Base-by-base conservation (phyloP, 768 basidiomycete species). In the Suillus variegatus region DNA sequence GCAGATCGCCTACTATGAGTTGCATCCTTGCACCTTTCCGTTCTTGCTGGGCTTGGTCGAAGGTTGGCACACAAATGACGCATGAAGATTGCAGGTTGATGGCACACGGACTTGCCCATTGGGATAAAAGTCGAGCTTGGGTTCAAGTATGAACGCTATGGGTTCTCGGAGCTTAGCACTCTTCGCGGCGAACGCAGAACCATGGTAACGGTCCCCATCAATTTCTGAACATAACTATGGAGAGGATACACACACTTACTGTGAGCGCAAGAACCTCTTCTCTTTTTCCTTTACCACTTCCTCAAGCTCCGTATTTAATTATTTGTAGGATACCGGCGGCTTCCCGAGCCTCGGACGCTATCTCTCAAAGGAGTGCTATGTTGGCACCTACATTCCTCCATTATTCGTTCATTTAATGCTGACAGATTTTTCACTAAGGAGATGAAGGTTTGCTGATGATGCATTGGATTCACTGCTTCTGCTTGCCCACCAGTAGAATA, bases 61-160 rank as follows among this genome's bases (percentile, higher is more conserved):
- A 1, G 92, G 90, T 73, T 89, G 88, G 75, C 99, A 94, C 38
- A 95, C 91, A 73, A 97, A 96, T 56, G 91, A 89, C 36, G 94
- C 92, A 62, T 85, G 85, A 7, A 93, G 86, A 67, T 97, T 95
- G 78, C 91, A 98, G 70, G 93, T 84, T 20, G 91, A 92, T 6
- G 95, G 96, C 66, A 97, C 88, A 25, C 93, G 85, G 58, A 98
- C 90, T 69, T 94, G 88, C 0, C 95, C 96, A 60, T 94, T 94
- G 18, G 91, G 92, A 72, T 93, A 93, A 74, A 98, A 97, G 1
- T 91, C 89, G 60, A 98, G 85, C 71, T 97, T 94, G 73, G 95
- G 89, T 7, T 95, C 97, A 0, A 98, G 85, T 58, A 99, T 90
- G 0, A 91, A 89, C 5, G 91, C 89, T 65, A 98, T 91, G 6